phyloP scores from a whole-genome alignment of 345 rosid genomes.

The Trapa bicornis region DNA sequence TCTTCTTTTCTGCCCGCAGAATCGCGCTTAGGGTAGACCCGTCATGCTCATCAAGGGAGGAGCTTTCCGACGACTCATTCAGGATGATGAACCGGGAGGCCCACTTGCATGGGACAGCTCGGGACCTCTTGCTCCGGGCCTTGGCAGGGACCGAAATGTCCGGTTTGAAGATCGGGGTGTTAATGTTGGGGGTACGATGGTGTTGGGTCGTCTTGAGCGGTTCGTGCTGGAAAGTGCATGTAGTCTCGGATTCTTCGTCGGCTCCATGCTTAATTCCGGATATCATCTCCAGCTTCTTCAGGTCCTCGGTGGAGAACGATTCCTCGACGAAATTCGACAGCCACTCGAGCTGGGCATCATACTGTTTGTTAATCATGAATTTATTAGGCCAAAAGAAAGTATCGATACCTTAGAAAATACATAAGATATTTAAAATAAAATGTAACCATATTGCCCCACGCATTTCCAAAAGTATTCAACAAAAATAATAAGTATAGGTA shows the following conservation, averaged over 20 bases:
- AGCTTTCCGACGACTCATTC: slow-evolving; percentile 20
- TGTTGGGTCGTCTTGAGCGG: slow-evolving; percentile 3
- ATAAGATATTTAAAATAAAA: background rate
- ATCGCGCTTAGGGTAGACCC: slow-evolving; percentile 6
- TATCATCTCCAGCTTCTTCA: slow-evolving; percentile 66
- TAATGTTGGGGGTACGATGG: slow-evolving; percentile 8
- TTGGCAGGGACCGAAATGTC: slow-evolving; percentile 79
- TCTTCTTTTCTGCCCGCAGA: slow-evolving; percentile 22
- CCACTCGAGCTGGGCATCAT: slow-evolving; percentile 97
- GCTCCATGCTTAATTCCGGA: slow-evolving; percentile 60
- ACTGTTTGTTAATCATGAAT: slow-evolving; percentile 19
- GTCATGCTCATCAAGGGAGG: slow-evolving; percentile 4
- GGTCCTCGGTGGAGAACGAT: slow-evolving; percentile 84
- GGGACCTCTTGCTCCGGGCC: slow-evolving; percentile 92
- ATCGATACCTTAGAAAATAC: background rate
- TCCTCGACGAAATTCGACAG: slow-evolving; percentile 87
- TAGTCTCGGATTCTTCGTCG: slow-evolving; percentile 31
- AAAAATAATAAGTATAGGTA: too few relatives aligned
- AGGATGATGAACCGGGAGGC: slow-evolving; percentile 62
- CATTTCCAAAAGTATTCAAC: too few relatives aligned
- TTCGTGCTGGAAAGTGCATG: slow-evolving; percentile 21
- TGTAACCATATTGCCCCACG: background rate
- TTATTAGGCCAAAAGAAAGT: background rate
- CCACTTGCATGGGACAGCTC: slow-evolving; percentile 75
- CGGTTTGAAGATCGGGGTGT: slow-evolving; percentile 32